phyloP scores from a whole-genome alignment of 441 rosid species.

The Erysimum cheiri region DNA sequence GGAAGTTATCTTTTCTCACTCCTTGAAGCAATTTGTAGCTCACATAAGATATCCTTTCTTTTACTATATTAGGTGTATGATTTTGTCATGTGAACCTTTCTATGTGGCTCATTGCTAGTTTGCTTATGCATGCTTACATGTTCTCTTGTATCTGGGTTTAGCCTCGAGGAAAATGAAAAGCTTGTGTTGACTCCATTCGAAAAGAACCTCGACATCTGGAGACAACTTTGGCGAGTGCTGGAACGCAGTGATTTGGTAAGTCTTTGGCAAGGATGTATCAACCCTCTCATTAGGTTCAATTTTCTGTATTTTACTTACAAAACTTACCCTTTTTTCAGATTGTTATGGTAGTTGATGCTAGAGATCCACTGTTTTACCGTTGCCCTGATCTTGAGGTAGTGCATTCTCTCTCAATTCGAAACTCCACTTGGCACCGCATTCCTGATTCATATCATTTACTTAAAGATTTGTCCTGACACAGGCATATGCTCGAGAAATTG shows the following conservation, averaged over 20 bases:
- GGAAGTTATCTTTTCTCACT: background rate
- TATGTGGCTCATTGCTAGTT: slow-evolving; percentile 7
- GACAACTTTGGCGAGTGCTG: slow-evolving; percentile 98
- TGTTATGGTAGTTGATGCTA: slow-evolving; percentile 97
- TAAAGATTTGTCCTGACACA: slow-evolving; percentile 40
- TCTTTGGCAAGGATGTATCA: slow-evolving; percentile 23
- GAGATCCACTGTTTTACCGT: slow-evolving; percentile 91
- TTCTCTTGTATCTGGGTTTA: slow-evolving; percentile 41
- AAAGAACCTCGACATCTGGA: slow-evolving; percentile 97
- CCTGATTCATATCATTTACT: slow-evolving; percentile 15
- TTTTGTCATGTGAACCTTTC: background rate
- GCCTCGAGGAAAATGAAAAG: slow-evolving; percentile 95
- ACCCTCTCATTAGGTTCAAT: background rate
- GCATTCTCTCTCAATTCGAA: slow-evolving; percentile 25
- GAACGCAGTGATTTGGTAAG: slow-evolving; percentile 97
- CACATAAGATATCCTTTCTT: background rate
- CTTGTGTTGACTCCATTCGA: slow-evolving; percentile 96
- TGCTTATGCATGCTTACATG: slow-evolving; percentile 3
- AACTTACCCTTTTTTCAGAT: slow-evolving; percentile 55
- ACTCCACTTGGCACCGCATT: slow-evolving; percentile 21
- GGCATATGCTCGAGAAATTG: slow-evolving; percentile 84
- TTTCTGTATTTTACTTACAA: background rate
- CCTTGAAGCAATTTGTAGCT: slow-evolving; percentile 18
- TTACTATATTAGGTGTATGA: slow-evolving; percentile 9
- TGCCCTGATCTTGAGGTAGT: slow-evolving; percentile 99